A percentile compares a stretch with the other conserved stretches of the same genome.
These are phyloP conservation scores for Calonectria pseudoreteaudii DNA, from an alignment of 2,329 filamentous ascomycete genomes.

Conservation along the genomic window DNA sequence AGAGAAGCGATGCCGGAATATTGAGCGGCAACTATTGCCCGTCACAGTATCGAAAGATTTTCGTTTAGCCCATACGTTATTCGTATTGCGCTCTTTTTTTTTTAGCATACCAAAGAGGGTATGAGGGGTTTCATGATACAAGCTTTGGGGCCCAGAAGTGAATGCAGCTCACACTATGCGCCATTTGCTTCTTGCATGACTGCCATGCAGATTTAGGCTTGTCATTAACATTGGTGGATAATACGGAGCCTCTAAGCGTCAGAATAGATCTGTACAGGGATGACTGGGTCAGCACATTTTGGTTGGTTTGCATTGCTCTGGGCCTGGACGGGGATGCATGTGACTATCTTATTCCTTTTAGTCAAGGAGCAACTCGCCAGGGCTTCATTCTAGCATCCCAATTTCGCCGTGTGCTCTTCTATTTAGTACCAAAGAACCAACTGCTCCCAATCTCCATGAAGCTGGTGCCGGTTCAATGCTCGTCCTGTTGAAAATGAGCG, in stretches of 20 bases:
- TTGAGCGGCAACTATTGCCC: neutral
- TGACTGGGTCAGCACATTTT: neutral
- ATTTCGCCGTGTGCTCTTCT: neutral
- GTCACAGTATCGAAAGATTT: neutral
- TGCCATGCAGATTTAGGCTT: neutral
- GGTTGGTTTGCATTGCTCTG: neutral
- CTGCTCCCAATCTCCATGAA: neutral
- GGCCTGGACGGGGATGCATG: neutral
- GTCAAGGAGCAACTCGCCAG: neutral
- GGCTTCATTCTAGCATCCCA: neutral
- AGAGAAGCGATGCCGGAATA: neutral
- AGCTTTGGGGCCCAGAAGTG: neutral
- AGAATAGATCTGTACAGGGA: neutral
- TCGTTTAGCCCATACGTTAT: neutral
- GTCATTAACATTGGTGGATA: neutral
- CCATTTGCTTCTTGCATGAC: neutral
- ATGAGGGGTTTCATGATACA: neutral
- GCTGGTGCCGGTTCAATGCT: neutral
- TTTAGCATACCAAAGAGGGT: neutral
- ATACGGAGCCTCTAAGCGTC: neutral
- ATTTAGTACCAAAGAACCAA: neutral
- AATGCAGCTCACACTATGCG: neutral
- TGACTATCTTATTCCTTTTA: neutral
- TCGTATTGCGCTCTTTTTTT: neutral
- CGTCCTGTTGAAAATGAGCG: neutral